Conservation (phyloP, 2,329 filamentous ascomycete genomes). For the Calonectria leucothoes region DNA sequence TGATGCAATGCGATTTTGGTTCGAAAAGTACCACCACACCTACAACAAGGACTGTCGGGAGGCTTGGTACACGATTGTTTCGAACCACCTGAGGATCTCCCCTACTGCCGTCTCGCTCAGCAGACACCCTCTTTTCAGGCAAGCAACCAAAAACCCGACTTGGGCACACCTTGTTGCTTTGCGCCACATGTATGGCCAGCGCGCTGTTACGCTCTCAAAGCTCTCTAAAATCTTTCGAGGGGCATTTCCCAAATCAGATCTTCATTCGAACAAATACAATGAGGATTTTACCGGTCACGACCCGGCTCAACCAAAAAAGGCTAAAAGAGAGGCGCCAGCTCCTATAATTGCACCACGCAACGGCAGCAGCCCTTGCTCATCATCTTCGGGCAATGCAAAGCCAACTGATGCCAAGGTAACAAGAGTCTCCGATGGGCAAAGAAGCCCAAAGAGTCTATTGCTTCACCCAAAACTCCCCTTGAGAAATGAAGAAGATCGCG, state of each 20-base stretch:
- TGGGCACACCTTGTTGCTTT: not conserved
- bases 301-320: not conserved
- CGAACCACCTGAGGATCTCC: not conserved
- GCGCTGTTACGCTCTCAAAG: not conserved
- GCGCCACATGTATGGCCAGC: not conserved
- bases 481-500: not conserved
- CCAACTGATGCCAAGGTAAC: not conserved
- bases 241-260: not conserved
- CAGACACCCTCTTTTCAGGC: not conserved
- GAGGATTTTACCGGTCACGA: not conserved
- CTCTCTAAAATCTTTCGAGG: not conserved
- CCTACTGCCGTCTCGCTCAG: not conserved
- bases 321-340: not conserved
- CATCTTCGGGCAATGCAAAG: not conserved
- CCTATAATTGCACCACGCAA: not conserved
- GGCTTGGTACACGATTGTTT: not conserved
- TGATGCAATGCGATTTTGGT: not conserved
- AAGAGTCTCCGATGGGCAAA: no score
- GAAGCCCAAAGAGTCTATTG: not conserved
- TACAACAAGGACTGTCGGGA: not conserved
- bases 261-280: not conserved
- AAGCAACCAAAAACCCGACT: not conserved
- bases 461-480: not conserved
- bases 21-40: not conserved
- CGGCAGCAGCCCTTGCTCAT: not conserved